Evolutionary conservation across 352 stramenopile genomes (phyloP), one percentile per base, ranked within the genome.

Genomic region (Phytophthora syringae): DNA sequence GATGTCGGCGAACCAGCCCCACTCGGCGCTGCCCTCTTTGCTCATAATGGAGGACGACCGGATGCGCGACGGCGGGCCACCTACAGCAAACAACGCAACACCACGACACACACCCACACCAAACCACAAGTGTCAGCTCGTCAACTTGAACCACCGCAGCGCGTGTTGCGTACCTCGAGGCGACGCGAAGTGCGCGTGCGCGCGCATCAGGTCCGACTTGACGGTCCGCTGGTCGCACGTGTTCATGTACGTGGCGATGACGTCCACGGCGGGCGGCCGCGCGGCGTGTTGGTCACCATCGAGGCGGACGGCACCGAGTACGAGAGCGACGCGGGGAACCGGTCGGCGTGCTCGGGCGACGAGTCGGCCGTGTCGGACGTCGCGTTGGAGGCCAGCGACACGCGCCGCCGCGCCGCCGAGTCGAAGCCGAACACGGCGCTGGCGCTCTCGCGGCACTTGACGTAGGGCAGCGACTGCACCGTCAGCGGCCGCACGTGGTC

Each of bases 191-290:
- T 92, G 81, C 22, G 81, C 82, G 53, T 92, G 83, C 10, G 84
- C 80, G 22, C 84, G 86, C 72, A 94, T 77, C 7, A 93, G 74
- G 37, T 94, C 86, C 44, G 82, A 85, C 64, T 92, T 94, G 52
- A 90, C 66, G 1, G 81, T 84, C 32, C 88, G 88, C 36, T 76
- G 80, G 72, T 95, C 88, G 37, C 72, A 82, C 39, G 88, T 94
- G 79, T 95, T 95, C 88, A 95, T 95, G 75, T 95, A 95, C 2
- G 88, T 95, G 44, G 88, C 88, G 60, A 95, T 95, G 34, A 95
- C 84, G 53, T 95, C 88, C 39, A 95, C 87, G 1, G 82, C 80
- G 10, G 82, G 16, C 86, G 86, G 3, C 75, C 86, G 21, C 86
- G 82, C 42, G 84, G 84, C 48, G 82, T 90, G 50, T 84, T 90